Conservation (phyloP, 768 basidiomycete genomes). For the Trametopsis cervina region DNA sequence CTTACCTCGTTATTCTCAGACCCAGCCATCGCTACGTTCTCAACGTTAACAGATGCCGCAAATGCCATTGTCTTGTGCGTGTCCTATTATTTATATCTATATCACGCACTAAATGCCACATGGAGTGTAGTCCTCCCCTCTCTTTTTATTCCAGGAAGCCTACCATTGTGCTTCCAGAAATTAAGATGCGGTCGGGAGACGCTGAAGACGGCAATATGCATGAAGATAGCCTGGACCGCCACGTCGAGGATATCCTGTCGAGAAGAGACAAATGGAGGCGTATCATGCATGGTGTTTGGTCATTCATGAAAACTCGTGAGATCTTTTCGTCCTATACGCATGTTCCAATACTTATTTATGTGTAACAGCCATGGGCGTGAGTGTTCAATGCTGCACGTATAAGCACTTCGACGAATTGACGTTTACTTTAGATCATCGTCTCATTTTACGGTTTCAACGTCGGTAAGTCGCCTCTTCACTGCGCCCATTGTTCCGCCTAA, state of each 20-base stretch:
- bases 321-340: conserved; percentile 8
- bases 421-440: conserved; percentile 39
- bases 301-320: conserved; percentile 79
- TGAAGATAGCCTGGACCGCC: conserved; percentile 51
- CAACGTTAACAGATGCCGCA: conserved; percentile 71
- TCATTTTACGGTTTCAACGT: conserved; percentile 75
- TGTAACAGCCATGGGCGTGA: conserved; percentile 10
- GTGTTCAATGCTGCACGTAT: background rate
- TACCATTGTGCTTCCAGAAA: conserved; percentile 46
- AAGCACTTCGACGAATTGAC: background rate
- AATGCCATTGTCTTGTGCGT: conserved; percentile 67
- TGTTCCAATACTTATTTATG: conserved; percentile 59
- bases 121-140: conserved; percentile 63
- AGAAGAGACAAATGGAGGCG: conserved; percentile 53
- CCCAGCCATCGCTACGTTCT: conserved; percentile 66
- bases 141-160: conserved; percentile 68
- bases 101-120: too few species aligned
- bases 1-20: conserved; percentile 34
- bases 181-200: conserved; percentile 13
- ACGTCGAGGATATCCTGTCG: conserved; percentile 70
- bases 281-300: conserved; percentile 66
- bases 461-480: conserved; percentile 32
- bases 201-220: conserved; percentile 24
- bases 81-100: background rate
- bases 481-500: background rate